Evolutionary conservation across 306 rosid genomes (phyloP).

Genomic region (Abrus pulchellus): DNA sequence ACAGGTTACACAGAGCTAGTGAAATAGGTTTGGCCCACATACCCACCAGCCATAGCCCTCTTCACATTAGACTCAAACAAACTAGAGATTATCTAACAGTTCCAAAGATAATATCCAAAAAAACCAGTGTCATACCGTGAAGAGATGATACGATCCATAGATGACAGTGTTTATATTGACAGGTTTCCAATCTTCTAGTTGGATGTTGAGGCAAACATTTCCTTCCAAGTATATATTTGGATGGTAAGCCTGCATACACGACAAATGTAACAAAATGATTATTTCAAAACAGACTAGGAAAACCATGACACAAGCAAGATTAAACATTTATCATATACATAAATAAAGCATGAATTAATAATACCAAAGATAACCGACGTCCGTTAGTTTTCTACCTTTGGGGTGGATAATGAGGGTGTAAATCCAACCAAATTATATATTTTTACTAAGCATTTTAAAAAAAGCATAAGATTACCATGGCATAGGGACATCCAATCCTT

Average conservation of each 20-base stretch:
- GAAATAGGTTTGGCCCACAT: conserved; percentile 84
- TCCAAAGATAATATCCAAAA: not conserved
- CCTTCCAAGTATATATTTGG: conserved; percentile 99
- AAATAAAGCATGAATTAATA: not conserved
- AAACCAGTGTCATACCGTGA: conserved; percentile 66
- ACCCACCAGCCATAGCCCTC: conserved; percentile 97
- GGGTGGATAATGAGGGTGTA: not conserved
- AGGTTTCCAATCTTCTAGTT: conserved; percentile 98
- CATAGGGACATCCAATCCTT: not conserved
- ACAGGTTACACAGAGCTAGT: conserved; percentile 71
- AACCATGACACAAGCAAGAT: not conserved
- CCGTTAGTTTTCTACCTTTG: too few species aligned
- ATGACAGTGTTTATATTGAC: conserved; percentile 86
- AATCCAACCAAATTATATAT: not conserved
- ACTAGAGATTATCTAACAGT: not conserved
- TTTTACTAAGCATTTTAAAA: too few species aligned
- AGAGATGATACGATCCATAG: conserved; percentile 90
- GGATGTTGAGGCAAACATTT: conserved; percentile 91
- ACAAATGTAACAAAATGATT: conserved; percentile 26
- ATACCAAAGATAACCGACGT: not conserved
- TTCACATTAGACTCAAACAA: conserved; percentile 79
- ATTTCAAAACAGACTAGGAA: not conserved
- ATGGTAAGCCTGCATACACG: conserved; percentile 75
- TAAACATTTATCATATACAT: not conserved
- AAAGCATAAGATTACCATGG: not conserved